Evolutionary conservation across 2,329 filamentous ascomycete genomes (phyloP).

Genomic region (Ophiostoma populinum): DNA sequence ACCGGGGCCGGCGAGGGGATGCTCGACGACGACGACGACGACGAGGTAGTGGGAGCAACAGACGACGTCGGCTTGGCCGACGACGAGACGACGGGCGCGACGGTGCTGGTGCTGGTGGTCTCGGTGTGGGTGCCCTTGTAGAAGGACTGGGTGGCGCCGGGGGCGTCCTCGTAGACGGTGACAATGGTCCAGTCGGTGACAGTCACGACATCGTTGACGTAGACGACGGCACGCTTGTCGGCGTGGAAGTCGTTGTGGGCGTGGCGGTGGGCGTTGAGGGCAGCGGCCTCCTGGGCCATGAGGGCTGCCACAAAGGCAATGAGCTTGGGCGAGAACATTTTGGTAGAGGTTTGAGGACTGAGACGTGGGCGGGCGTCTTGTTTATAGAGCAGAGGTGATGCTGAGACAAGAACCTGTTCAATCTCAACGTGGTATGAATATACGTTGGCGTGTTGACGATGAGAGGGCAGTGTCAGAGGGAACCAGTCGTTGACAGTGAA

Average conservation of each 20-base stretch:
- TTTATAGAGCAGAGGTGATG: not conserved
- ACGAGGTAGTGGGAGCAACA: not conserved
- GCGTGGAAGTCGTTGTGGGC: constrained; percentile 19
- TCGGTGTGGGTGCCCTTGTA: constrained; percentile 11
- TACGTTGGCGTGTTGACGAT: not conserved
- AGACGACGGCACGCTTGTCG: constrained; percentile 19
- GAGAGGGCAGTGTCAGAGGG: constrained; percentile 2
- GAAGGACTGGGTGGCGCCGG: constrained; percentile 7
- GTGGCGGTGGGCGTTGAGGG: constrained; percentile 25
- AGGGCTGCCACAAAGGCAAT: constrained; percentile 25
- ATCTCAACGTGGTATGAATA: constrained; percentile 2
- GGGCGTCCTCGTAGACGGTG: constrained; percentile 20
- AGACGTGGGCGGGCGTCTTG: too few species aligned
- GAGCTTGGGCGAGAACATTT: constrained; percentile 14
- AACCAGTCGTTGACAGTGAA: constrained; percentile 8
- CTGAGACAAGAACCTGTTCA: not conserved
- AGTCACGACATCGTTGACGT: constrained; percentile 18
- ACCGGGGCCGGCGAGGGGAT: constrained; percentile 5
- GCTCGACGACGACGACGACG: not conserved
- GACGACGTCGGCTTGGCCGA: constrained; percentile 3
- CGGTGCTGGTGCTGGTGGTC: constrained; percentile 5
- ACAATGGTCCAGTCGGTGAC: constrained; percentile 25
- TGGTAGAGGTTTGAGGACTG: constrained; percentile 3
- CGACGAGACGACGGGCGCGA: constrained; percentile 5
- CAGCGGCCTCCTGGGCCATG: constrained; percentile 25